Evolutionary conservation across 2,329 filamentous ascomycete species (phyloP).

Genomic region (Aspergillus thermomutatus): DNA sequence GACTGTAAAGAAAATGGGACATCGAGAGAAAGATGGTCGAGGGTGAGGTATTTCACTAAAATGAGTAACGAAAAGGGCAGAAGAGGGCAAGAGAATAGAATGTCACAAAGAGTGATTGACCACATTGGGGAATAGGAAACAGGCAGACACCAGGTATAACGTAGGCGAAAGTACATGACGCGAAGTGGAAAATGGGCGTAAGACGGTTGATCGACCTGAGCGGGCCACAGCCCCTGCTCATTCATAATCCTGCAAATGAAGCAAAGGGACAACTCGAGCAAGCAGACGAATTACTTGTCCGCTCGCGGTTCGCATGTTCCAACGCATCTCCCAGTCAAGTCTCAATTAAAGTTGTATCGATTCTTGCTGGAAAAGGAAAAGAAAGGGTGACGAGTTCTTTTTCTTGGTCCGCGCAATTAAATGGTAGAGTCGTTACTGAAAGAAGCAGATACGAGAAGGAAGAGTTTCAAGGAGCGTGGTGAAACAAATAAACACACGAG

Average conservation of each 20-base stretch:
- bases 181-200: slow-evolving; percentile 33
- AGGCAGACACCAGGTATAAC: slow-evolving; percentile 32
- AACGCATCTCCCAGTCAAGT: slow-evolving; percentile 23
- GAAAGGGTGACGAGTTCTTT: slow-evolving; percentile 19
- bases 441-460: slow-evolving; percentile 29
- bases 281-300: slow-evolving; percentile 10
- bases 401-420: slow-evolving; percentile 25
- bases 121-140: slow-evolving; percentile 24
- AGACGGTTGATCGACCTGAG: slow-evolving; percentile 19
- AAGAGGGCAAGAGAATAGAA: slow-evolving; percentile 16
- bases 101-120: slow-evolving; percentile 15
- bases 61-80: slow-evolving; percentile 18
- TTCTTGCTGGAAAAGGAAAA: slow-evolving; percentile 16
- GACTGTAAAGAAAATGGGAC: slow-evolving; percentile 8
- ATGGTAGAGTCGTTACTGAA: slow-evolving; percentile 28
- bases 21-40: slow-evolving; percentile 19
- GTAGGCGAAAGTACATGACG: slow-evolving; percentile 40
- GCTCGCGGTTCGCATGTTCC: slow-evolving; percentile 18
- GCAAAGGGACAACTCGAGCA: slow-evolving; percentile 15
- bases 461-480: slow-evolving; percentile 31
- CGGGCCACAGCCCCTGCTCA: slow-evolving; percentile 14
- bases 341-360: slow-evolving; percentile 17
- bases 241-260: slow-evolving; percentile 22
- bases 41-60: slow-evolving; percentile 24
- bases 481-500: slow-evolving; percentile 25